Base-by-base conservation (phyloP, 495 filamentous ascomycete genomes). In the Daldinia concentrica region DNA sequence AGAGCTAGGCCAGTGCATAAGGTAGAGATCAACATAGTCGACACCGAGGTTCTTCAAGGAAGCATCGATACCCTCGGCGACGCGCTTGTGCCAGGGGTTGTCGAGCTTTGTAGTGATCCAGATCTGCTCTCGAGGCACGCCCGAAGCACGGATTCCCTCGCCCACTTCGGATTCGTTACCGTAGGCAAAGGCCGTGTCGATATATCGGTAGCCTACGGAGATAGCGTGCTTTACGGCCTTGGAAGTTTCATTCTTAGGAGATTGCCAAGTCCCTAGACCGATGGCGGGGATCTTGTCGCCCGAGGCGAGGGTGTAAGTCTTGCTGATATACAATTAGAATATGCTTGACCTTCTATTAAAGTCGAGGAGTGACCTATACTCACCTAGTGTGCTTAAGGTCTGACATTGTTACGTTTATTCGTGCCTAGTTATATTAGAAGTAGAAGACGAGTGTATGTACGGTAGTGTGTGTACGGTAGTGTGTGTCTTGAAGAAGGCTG, bases 71-170 rank as follows among this genome's bases (percentile, higher is more conserved):
- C 89, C 92, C 77, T 92, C 88, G 45, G 89, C 78, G 7, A 81
- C 82, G 8, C 80, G 81, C 76, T 91, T 86, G 82, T 97, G 93
- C 87, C 88, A 92, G 57, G 89, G 81, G 84, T 95, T 95, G 82
- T 93, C 88, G 58, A 95, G 87, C 86, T 96, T 97, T 69, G 93
- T 95, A 48, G 93, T 95, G 78, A 96, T 82, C 87, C 90, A 97
- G 79, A 97, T 91, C 78, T 96, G 83, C 34, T 89, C 85, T 41
- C 93, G 90, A 30, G 92, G 90, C 1, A 97, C 89, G 48, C 92
- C 92, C 9, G 90, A 92, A 69, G 92, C 90, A 66, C 84, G 84
- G 76, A 96, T 93, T 50, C 91, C 93, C 69, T 90, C 82, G 65
- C 92, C 93, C 62, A 95, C 92, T 74, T 93, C 92, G 56, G 86